phyloP scores from a whole-genome alignment of 2,329 filamentous ascomycete species.

The Rasamsonia emersonii region DNA sequence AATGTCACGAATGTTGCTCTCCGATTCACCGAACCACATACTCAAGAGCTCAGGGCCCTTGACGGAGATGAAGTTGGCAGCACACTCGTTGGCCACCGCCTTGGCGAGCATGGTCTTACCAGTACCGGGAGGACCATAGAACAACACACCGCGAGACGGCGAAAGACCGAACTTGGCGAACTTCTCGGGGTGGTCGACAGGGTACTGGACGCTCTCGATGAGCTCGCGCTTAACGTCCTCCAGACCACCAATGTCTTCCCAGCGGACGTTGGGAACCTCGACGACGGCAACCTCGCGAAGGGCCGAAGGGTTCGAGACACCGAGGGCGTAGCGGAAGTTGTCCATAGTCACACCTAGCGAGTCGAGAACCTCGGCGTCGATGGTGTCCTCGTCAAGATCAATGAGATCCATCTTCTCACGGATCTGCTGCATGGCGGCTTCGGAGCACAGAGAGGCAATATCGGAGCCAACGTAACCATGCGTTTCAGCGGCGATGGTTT shows the following conservation, averaged over 20 bases:
- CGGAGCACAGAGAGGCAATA: constrained; percentile 94
- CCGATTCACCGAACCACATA: constrained; percentile 99
- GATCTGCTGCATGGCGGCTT: constrained; percentile 99
- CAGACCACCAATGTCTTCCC: constrained; percentile 99
- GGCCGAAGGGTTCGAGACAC: constrained; percentile 96
- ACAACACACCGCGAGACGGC: constrained; percentile 93
- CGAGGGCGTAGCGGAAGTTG: constrained; percentile 98
- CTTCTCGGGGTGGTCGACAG: constrained; percentile 97
- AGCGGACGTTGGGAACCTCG: constrained; percentile 97
- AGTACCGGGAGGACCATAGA: constrained; percentile 98
- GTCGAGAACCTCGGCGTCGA: constrained; percentile 95
- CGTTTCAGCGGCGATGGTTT: constrained; percentile 93
- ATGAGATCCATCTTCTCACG: constrained; percentile 99
- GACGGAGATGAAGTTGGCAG: constrained; percentile 99
- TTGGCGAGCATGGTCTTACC: constrained; percentile 99
- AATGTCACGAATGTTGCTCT: constrained; percentile 99
- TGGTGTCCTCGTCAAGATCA: constrained; percentile 96
- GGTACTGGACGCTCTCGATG: constrained; percentile 97
- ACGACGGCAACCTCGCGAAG: constrained; percentile 98
- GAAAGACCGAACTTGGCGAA: constrained; percentile 99
- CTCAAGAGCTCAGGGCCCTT: constrained; percentile 97
- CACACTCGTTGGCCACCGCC: constrained; percentile 97
- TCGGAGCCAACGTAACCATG: constrained; percentile 99
- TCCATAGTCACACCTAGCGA: constrained; percentile 99
- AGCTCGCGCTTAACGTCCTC: constrained; percentile 99